Base-by-base conservation (phyloP, 2,329 filamentous ascomycete species). In the Penicillium corylophilum region DNA sequence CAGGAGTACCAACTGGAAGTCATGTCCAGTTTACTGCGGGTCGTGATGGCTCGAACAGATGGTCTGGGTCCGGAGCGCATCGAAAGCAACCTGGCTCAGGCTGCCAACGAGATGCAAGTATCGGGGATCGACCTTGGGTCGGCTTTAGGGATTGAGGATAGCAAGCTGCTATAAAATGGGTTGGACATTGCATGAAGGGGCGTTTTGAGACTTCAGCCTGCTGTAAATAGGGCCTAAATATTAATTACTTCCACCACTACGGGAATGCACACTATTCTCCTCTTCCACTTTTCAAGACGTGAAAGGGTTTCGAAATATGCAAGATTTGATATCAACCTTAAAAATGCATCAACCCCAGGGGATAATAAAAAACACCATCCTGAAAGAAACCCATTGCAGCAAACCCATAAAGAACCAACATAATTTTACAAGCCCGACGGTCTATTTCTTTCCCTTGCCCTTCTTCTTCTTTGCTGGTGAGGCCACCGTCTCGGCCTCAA, bases 401-500 rank as follows among this genome's bases (percentile, higher is more conserved):
- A 46, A 45, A 12, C 38, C 39, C 45, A 51, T 4, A 12, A 31
- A 39, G 36, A 43, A 41, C 41, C 10, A 51, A 45, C 53, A 40
- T 48, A 42, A 47, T 58, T 33, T 43, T 58, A 57, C 55, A 54
- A 46, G 40, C 24, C 20, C 29, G 23, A 16, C 18, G 43, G 43
- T 67, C 58, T 59, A 76, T 71, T 76, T 77, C 71, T 77, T 77
- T 15, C 72, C 73, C 65, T 77, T 77, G 53, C 70, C 70, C 74
- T 72, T 76, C 72, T 74, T 74, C 62, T 74, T 70, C 60, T 71
- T 71, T 51, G 62, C 70, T 57, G 16, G 35, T 8, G 35, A 2
- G 13, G 10, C 13, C 35, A 38, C 35, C 16, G 35, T 20, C 35
- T 76, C 79, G n/a, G 74, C 74, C 64, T 94, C 89, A 44, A 95